Evolutionary conservation across 2,329 filamentous ascomycete species (phyloP), one percentile per base, ranked within the genome.

Genomic region (Escovopsis sp.): DNA sequence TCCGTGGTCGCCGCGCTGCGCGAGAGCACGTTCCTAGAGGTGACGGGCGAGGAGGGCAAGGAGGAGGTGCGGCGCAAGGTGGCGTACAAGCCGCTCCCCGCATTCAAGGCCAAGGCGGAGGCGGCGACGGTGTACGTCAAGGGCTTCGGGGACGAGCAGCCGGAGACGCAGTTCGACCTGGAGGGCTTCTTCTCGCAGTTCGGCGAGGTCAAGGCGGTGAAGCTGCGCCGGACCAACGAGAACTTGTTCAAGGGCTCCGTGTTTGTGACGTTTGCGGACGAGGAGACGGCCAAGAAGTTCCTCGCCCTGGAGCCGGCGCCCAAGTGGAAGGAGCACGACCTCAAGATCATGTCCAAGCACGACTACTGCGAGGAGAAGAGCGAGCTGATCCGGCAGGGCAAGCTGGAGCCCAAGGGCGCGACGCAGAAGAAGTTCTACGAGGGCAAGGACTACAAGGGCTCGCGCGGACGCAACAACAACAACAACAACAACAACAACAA

Each of bases 181-280:
- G 91, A 98, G 68, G 79, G 79, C 47, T 95, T 94, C 69, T 94
- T 96, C 61, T 72, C 79, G 43, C 74, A 80, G 45, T 88, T 79
- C 59, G 89, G 88, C 38, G 72, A 82, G 30, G 75, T 85, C 53
- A 85, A 84, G 55, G 76, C 80, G 38, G 80, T 98, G 48, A 88
- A 89, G 57, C 82, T 98, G 48, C 85, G 93, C 52, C 86, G 91
- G 51, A 70, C 69, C 39, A 70, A 73, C 36, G 68, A 80, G 47
- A 79, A 78, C 55, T 66, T 73, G 41, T 98, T 96, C 79, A 98
- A 98, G 73, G 87, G 89, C 52, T 94, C 86, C 51, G 85, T 94
- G 45, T 96, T 95, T 58, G 85, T 94, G 50, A 89, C 95, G 63
- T 98, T 96, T 61, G 72, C 76, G 48, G 75, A 76, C 40, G 81